Percentiles rank a stretch among this genome's conserved stretches.
Conservation (phyloP, 345 rosid genomes). For the Populus nigra region DNA sequence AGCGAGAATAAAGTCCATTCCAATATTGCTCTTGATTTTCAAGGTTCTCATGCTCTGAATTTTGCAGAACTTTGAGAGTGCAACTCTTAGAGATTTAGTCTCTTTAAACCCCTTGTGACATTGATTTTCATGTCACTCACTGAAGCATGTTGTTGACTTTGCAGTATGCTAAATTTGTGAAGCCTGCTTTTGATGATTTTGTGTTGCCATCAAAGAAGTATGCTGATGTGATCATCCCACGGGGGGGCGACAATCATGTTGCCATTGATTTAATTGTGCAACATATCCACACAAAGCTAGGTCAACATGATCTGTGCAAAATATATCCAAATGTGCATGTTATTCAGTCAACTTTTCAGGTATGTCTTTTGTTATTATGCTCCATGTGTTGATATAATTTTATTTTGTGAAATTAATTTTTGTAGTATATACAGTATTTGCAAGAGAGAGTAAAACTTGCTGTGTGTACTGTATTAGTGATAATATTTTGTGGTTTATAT, state of each 20-base stretch:
- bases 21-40: neutral
- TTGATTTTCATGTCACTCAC: neutral
- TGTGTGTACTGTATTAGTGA: neutral
- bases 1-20: neutral
- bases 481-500: neutral
- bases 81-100: neutral
- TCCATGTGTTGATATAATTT: neutral
- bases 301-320: slow-evolving; percentile 91
- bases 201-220: slow-evolving; percentile 91
- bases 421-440: slow-evolving; percentile 1
- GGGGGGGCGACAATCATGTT: slow-evolving; percentile 95
- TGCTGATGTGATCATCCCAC: slow-evolving; percentile 92
- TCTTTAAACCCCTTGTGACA: neutral
- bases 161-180: slow-evolving; percentile 96
- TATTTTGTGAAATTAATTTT: neutral
- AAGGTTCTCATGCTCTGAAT: slow-evolving; percentile 5
- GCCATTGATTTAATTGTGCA: slow-evolving; percentile 95
- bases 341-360: slow-evolving; percentile 94
- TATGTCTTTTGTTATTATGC: slow-evolving; percentile 17
- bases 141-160: slow-evolving; percentile 22
- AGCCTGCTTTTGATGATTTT: slow-evolving; percentile 99
- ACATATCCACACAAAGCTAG: slow-evolving; percentile 93
- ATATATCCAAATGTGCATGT: slow-evolving; percentile 77
- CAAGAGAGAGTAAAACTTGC: neutral
- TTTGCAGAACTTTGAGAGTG: neutral